Evolutionary conservation across 441 rosid genomes (phyloP).

Genomic region (Eruca vesicaria): DNA sequence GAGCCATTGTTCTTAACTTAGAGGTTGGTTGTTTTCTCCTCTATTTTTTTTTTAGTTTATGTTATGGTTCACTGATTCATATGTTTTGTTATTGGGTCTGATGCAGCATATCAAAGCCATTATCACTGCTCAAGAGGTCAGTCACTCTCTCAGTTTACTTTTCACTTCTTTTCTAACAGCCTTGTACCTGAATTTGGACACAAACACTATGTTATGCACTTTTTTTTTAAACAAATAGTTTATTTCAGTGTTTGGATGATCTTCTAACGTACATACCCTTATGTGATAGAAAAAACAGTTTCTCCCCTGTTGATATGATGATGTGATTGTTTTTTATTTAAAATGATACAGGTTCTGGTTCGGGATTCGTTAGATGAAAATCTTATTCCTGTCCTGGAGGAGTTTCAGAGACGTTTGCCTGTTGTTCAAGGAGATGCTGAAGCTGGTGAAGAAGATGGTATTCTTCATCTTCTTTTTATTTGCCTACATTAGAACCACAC

Average conservation of each 20-base stretch:
- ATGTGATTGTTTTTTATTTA: neutral
- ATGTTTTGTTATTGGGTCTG: neutral
- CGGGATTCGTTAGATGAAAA: constrained; percentile 79
- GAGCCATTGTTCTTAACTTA: constrained; percentile 90
- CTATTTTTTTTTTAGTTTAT: neutral
- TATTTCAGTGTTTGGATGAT: too few relatives aligned
- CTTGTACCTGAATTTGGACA: neutral
- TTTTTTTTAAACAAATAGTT: too few relatives aligned
- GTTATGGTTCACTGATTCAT: neutral
- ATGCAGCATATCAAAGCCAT: constrained; percentile 95
- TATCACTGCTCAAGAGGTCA: constrained; percentile 90
- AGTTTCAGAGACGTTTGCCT: constrained; percentile 83
- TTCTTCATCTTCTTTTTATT: neutral
- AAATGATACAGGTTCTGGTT: constrained; percentile 61
- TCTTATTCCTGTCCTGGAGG: constrained; percentile 85
- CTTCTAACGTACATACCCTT: neutral
- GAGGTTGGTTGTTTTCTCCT: constrained; percentile 50
- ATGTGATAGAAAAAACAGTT: neutral
- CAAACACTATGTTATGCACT: too few relatives aligned
- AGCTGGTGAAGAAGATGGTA: constrained; percentile 41
- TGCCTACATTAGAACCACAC: neutral
- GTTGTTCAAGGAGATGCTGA: constrained; percentile 49
- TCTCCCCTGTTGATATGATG: neutral
- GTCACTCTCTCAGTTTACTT: constrained; percentile 33
- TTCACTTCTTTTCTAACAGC: constrained; percentile 39